Evolutionary conservation across 306 rosid species (phyloP).

Genomic region (Pterocarpus santalinus): DNA sequence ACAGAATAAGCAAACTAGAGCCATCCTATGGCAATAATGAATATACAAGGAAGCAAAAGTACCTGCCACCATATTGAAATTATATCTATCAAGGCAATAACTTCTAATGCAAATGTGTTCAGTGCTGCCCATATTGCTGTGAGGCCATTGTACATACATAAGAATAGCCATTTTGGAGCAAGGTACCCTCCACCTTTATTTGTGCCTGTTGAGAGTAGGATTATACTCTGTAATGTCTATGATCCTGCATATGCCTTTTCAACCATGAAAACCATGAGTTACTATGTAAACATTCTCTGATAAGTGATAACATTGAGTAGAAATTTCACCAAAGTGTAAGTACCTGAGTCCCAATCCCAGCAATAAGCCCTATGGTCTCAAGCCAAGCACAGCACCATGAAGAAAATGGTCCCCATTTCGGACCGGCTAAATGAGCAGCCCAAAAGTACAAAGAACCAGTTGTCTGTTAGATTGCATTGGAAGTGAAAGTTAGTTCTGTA

Average conservation of each 20-base stretch:
- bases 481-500: constrained; percentile 45
- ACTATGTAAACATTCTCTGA: constrained; percentile 30
- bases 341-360: constrained; percentile 94
- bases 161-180: constrained; percentile 86
- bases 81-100: constrained; percentile 77
- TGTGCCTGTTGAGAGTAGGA: constrained; percentile 77
- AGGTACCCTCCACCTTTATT: constrained; percentile 85
- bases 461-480: constrained; percentile 60
- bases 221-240: constrained; percentile 80
- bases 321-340: constrained; percentile 1
- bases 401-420: constrained; percentile 92
- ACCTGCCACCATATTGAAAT: constrained; percentile 98
- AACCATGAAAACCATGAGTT: constrained; percentile 46
- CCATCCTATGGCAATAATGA: neutral
- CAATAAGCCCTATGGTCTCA: constrained; percentile 83
- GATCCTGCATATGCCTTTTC: constrained; percentile 91
- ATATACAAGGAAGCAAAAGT: constrained; percentile 35
- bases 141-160: constrained; percentile 82
- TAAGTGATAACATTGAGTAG: neutral
- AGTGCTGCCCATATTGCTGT: constrained; percentile 85
- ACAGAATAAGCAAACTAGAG: constrained; percentile 21
- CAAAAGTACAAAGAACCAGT: constrained; percentile 94
- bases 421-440: constrained; percentile 97
- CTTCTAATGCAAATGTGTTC: constrained; percentile 84
- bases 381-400: constrained; percentile 99